phyloP scores from a whole-genome alignment of 2,329 filamentous ascomycete species.

The Sclerotinia glacialis region DNA sequence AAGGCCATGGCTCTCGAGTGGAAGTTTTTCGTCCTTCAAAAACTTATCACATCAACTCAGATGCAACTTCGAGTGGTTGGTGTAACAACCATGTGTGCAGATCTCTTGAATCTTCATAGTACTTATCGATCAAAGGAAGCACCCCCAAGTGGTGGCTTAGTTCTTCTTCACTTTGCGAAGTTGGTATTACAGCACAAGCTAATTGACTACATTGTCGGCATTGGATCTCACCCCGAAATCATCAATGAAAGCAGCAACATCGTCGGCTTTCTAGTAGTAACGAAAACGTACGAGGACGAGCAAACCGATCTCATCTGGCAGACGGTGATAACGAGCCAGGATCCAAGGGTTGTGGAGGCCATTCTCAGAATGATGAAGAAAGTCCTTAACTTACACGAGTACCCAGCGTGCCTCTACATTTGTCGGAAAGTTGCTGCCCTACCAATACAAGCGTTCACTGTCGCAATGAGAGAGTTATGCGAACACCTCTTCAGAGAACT shows the following conservation, averaged over 20 bases:
- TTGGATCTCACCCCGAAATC: constrained; percentile 88
- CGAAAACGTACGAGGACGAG: constrained; percentile 64
- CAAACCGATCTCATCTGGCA: constrained; percentile 84
- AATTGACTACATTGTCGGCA: constrained; percentile 82
- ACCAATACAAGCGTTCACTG: constrained; percentile 61
- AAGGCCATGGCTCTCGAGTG: constrained; percentile 48
- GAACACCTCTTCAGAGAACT: constrained; percentile 50
- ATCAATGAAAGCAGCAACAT: constrained; percentile 80
- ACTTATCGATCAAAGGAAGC: constrained; percentile 43
- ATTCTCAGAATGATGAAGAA: constrained; percentile 63
- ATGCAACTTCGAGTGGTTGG: constrained; percentile 87
- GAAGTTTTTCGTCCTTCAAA: constrained; percentile 66
- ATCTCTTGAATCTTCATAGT: constrained; percentile 67
- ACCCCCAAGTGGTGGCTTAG: constrained; percentile 44
- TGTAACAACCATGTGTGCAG: constrained; percentile 67
- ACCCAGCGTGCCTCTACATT: constrained; percentile 58
- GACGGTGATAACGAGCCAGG: constrained; percentile 75
- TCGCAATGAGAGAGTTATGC: constrained; percentile 60
- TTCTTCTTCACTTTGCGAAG: constrained; percentile 65
- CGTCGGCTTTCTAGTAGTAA: constrained; percentile 81
- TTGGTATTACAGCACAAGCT: constrained; percentile 69
- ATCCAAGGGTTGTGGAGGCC: constrained; percentile 79
- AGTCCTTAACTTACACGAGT: constrained; percentile 50
- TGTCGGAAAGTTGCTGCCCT: constrained; percentile 67
- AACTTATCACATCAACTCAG: constrained; percentile 75